Base-by-base conservation (phyloP, 257 asterid species). In the Ilex asprella region DNA sequence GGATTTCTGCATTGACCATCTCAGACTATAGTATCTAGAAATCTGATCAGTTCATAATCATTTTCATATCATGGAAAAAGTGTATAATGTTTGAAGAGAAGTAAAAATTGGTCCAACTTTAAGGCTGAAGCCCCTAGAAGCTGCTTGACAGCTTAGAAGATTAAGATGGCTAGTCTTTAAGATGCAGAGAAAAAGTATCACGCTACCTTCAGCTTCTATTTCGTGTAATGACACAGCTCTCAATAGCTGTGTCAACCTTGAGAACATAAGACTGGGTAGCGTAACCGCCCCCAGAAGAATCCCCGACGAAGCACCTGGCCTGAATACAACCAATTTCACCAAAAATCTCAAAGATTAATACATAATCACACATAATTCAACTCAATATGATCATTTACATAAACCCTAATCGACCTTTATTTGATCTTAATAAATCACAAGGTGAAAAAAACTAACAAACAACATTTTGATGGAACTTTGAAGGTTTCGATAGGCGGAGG, bases 281-380 rank as follows among this genome's bases (percentile, higher is more conserved):
- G 97, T 85, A 46, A 82, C 87, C 50, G 97, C 85, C 62, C 99
- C 95, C 65, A 93, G 71, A 65, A 89, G 65, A 75, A 89, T 79
- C 57, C 99, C 99, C 12, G 97, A 84, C 21, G 99, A 81, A 56
- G 82, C 94, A 65, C 95, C 97, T 62, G 88, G 94, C 90, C 99
- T 87, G 62, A 69, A 60, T 32, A 59, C 68, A 41, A 69, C 46
- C 61, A 71, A 32, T 32, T 14, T 51, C 41, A 51, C 41, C 51
- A 8, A 27, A 10, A 5, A 29, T 41, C 39, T 29, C 41, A 7
- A 3, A 49, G 13, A 12, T 49, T 12, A 49, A 49, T 49, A 49
- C 10, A 53, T 21, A 21, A 21, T 21, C 27, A 21, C 27, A 21
- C 27, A 21, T 21, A 21, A 21, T 21, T 21, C 27, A 21, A 21